Percentiles rank a stretch among this genome's conserved stretches.
These are phyloP conservation scores for Microcos paniculata DNA, from an alignment of 345 rosid species.

Conservation along the genomic window DNA sequence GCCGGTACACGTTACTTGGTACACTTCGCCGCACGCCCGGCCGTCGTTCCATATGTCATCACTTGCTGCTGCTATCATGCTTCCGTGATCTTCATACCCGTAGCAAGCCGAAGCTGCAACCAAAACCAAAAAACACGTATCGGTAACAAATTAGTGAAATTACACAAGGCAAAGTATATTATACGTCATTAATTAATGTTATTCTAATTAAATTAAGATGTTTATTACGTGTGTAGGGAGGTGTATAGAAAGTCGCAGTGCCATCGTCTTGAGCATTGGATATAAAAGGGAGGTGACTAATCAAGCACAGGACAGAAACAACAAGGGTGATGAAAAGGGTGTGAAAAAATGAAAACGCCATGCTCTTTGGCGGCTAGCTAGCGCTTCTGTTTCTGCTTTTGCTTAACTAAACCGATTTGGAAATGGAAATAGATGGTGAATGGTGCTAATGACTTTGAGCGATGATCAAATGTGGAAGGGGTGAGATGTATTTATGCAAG, in stretches of 20 bases:
- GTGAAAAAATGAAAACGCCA: background rate
- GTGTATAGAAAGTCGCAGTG: background rate
- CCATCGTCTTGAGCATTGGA: background rate
- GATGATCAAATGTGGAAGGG: background rate
- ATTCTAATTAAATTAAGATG: background rate
- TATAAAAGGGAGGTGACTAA: background rate
- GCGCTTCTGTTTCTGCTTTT: too few relatives aligned
- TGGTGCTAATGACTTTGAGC: too few relatives aligned
- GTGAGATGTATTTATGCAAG: background rate
- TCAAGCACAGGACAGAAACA: background rate
- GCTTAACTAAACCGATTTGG: too few relatives aligned
- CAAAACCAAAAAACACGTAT: too few relatives aligned
- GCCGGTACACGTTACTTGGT: background rate
- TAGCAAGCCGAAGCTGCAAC: background rate
- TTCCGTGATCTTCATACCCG: background rate
- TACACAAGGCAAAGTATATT: background rate
- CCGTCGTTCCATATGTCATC: background rate
- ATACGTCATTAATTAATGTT: background rate
- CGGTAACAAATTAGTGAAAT: too few relatives aligned
- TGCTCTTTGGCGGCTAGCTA: too few relatives aligned
- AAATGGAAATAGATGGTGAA: too few relatives aligned
- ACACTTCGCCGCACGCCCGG: background rate
- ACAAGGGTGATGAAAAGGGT: background rate
- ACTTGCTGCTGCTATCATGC: background rate
- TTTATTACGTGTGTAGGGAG: background rate